Conservation (phyloP, 1,284 basidiomycete species). For the Flammula alnicola region DNA sequence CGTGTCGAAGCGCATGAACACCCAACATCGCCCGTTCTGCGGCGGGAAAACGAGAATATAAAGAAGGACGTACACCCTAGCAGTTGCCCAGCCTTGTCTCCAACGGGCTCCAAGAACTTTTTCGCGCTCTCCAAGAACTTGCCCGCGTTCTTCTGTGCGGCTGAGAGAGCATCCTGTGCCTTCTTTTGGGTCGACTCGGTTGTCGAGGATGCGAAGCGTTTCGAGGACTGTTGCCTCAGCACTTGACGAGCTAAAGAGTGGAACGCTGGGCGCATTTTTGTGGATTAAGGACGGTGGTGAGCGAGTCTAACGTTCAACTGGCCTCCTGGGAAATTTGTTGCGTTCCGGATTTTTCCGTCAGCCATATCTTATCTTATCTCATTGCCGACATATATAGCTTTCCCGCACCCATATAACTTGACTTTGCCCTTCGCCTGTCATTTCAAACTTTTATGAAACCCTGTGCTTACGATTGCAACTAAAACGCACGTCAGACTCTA, state of each 20-base stretch:
- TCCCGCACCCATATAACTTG: too few species aligned
- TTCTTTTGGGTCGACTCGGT: slow-evolving; percentile 61
- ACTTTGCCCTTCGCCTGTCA: too few species aligned
- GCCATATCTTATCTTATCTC: slow-evolving; percentile 23
- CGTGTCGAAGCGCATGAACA: background rate
- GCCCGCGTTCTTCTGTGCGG: slow-evolving; percentile 60
- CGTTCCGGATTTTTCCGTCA: slow-evolving; percentile 17
- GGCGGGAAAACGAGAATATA: slow-evolving; percentile 2
- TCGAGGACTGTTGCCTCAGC: slow-evolving; percentile 24
- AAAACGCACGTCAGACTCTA: too few species aligned
- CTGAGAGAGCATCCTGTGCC: slow-evolving; percentile 65
- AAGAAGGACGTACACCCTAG: slow-evolving; percentile 63
- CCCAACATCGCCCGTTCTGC: background rate
- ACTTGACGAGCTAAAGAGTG: slow-evolving; percentile 32
- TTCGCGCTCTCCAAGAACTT: slow-evolving; percentile 57
- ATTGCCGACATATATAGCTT: too few species aligned
- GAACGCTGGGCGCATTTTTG: slow-evolving; percentile 22
- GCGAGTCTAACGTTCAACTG: slow-evolving; percentile 1
- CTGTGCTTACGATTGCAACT: too few species aligned
- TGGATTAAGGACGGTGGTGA: background rate
- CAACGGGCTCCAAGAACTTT: slow-evolving; percentile 61
- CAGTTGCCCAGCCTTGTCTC: slow-evolving; percentile 60
- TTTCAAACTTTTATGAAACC: too few species aligned
- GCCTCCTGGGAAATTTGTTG: slow-evolving; percentile 17
- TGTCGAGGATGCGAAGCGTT: slow-evolving; percentile 33